phyloP scores from a whole-genome alignment of 2,329 filamentous ascomycete species.

The Colletotrichum shisoi region DNA sequence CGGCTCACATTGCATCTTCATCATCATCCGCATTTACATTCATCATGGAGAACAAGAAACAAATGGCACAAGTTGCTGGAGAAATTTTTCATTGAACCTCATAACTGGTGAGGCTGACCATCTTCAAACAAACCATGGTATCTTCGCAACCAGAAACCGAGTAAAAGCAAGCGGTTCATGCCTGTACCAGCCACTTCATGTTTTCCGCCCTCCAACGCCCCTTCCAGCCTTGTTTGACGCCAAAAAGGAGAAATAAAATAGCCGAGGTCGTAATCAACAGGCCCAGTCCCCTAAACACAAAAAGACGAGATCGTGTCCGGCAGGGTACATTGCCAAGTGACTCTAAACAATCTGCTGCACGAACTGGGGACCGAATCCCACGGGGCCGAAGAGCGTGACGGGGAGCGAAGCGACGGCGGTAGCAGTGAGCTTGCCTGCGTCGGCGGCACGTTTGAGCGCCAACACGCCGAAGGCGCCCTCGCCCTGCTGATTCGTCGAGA shows the following conservation, averaged over 20 bases:
- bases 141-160: conserved; percentile 24
- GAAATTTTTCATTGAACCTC: not conserved
- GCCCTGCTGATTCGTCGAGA: conserved; percentile 59
- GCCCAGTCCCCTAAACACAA: not conserved
- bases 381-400: conserved; percentile 44
- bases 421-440: conserved; percentile 45
- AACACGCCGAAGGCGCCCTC: conserved; percentile 48
- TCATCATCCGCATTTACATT: not conserved
- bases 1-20: not conserved
- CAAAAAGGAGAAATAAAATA: not conserved
- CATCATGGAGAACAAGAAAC: not conserved
- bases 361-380: conserved; percentile 47
- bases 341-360: conserved; percentile 45
- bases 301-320: not conserved
- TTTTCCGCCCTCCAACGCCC: conserved; percentile 27
- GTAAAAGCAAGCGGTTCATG: conserved; percentile 35
- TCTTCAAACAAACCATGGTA: conserved; percentile 32
- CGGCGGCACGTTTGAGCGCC: conserved; percentile 42
- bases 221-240: conserved; percentile 19
- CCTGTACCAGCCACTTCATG: conserved; percentile 33
- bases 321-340: not conserved
- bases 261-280: not conserved
- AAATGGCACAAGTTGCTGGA: not conserved
- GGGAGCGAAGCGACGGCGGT: conserved; percentile 44
- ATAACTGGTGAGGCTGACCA: not conserved